Percentiles rank a stretch among this genome's conserved stretches.
Conservation (phyloP, 495 filamentous ascomycete species). For the Trichoderma asperelloides region DNA sequence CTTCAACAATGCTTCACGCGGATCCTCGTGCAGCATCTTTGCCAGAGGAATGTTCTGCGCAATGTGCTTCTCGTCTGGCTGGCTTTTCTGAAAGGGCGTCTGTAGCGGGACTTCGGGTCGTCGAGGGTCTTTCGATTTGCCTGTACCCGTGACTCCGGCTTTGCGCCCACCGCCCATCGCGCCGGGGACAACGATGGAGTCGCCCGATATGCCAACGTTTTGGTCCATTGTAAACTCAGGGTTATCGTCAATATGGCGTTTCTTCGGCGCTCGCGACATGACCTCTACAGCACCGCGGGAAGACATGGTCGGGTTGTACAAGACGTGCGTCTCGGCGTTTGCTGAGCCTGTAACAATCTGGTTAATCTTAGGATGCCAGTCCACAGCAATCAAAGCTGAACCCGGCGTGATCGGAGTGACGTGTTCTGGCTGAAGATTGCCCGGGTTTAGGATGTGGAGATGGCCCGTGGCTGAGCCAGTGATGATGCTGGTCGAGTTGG, state of each 20-base stretch:
- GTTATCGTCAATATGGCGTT: slow-evolving; percentile 90
- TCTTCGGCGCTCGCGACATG: slow-evolving; percentile 89
- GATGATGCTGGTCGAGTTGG: slow-evolving; percentile 69
- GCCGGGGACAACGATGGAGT: slow-evolving; percentile 64
- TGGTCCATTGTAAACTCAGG: slow-evolving; percentile 75
- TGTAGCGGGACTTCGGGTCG: slow-evolving; percentile 72
- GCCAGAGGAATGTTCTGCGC: slow-evolving; percentile 79
- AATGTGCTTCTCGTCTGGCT: slow-evolving; percentile 86
- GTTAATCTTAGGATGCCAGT: slow-evolving; percentile 92
- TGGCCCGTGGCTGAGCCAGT: slow-evolving; percentile 82
- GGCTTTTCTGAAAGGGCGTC: slow-evolving; percentile 85
- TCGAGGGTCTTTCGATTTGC: slow-evolving; percentile 66
- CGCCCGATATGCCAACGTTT: slow-evolving; percentile 68
- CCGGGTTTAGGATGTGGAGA: slow-evolving; percentile 87
- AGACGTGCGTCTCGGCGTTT: slow-evolving; percentile 77
- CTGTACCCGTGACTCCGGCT: slow-evolving; percentile 67
- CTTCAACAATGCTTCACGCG: slow-evolving; percentile 84
- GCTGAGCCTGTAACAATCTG: slow-evolving; percentile 92
- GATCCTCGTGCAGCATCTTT: slow-evolving; percentile 95
- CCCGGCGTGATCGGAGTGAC: slow-evolving; percentile 78
- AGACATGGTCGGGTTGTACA: slow-evolving; percentile 82
- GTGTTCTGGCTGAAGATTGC: slow-evolving; percentile 73
- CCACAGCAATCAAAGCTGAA: slow-evolving; percentile 69
- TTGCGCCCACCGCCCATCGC: slow-evolving; percentile 33
- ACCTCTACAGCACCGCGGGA: slow-evolving; percentile 73